Evolutionary conservation across 352 stramenopile genomes (phyloP).

Genomic region (Globisporangium rhizosaccharum): DNA sequence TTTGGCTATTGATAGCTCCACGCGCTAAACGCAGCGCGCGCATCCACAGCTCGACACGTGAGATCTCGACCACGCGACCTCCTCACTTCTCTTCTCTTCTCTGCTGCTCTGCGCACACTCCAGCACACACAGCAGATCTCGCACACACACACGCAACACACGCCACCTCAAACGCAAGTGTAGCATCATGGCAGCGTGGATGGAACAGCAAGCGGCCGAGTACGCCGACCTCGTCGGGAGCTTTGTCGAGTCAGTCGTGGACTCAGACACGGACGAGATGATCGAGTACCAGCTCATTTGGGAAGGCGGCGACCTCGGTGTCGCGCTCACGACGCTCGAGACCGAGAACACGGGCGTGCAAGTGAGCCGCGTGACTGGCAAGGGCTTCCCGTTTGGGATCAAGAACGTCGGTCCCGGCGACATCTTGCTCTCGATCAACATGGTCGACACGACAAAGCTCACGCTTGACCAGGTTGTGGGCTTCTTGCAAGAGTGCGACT

Average conservation of each 20-base stretch:
- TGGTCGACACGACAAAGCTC: constrained; percentile 74
- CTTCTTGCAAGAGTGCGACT: constrained; percentile 78
- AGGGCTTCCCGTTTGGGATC: constrained; percentile 84
- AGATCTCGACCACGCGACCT: too few relatives aligned
- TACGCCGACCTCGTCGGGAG: constrained; percentile 78
- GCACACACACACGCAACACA: neutral
- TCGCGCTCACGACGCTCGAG: constrained; percentile 77
- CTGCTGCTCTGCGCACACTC: too few relatives aligned
- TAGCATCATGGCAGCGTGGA: constrained; percentile 35
- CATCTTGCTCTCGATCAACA: constrained; percentile 79
- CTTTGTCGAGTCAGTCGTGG: constrained; percentile 82
- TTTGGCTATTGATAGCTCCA: too few relatives aligned
- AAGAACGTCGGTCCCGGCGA: constrained; percentile 84
- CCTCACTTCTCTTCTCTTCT: too few relatives aligned
- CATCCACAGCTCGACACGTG: too few relatives aligned
- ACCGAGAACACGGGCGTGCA: constrained; percentile 48
- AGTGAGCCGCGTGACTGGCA: constrained; percentile 80
- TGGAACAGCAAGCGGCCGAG: constrained; percentile 83
- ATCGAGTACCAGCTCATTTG: constrained; percentile 88
- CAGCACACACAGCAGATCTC: too few relatives aligned
- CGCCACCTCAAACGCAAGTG: neutral
- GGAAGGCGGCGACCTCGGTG: constrained; percentile 79
- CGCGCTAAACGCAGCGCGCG: too few relatives aligned
- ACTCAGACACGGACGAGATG: constrained; percentile 80
- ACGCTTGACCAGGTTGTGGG: constrained; percentile 77